Percentiles rank a stretch among this genome's conserved stretches.
phyloP scores from a whole-genome alignment of 2,329 filamentous ascomycete genomes.

The Sporothrix luriei region DNA sequence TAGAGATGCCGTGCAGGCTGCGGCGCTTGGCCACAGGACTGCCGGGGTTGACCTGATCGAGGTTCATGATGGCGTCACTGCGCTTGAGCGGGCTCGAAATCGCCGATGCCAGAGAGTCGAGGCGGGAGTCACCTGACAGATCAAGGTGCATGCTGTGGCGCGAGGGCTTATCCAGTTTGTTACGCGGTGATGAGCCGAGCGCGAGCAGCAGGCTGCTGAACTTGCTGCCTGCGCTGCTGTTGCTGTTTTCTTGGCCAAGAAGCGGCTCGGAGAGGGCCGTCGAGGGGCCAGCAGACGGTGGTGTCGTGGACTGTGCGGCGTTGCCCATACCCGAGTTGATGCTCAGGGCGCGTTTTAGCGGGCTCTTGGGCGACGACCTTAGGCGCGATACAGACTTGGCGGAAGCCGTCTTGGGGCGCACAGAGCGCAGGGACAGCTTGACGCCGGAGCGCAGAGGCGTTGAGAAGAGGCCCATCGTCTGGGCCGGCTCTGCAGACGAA shows the following conservation, averaged over 20 bases:
- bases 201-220: constrained; percentile 41
- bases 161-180: constrained; percentile 52
- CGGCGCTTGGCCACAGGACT: constrained; percentile 90
- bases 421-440: constrained; percentile 66
- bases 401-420: constrained; percentile 61
- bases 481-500: constrained; percentile 34
- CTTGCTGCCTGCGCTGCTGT: constrained; percentile 39
- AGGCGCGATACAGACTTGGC: constrained; percentile 60
- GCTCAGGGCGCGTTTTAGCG: constrained; percentile 74
- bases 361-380: constrained; percentile 77
- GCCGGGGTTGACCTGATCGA: constrained; percentile 75
- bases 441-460: constrained; percentile 68
- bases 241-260: constrained; percentile 51
- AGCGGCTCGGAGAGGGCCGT: constrained; percentile 33
- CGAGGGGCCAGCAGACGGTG: constrained; percentile 48
- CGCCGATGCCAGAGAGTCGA: constrained; percentile 53
- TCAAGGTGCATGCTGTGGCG: constrained; percentile 63
- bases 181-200: constrained; percentile 49
- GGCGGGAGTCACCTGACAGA: constrained; percentile 54
- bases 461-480: constrained; percentile 52
- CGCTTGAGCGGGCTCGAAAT: constrained; percentile 86
- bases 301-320: constrained; percentile 55
- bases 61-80: constrained; percentile 84
- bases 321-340: constrained; percentile 73
- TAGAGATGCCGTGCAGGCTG: constrained; percentile 77